Percentiles rank a stretch among this genome's conserved stretches.
phyloP scores from a whole-genome alignment of 2,329 filamentous ascomycete species.

The Diaporthe amygdali region DNA sequence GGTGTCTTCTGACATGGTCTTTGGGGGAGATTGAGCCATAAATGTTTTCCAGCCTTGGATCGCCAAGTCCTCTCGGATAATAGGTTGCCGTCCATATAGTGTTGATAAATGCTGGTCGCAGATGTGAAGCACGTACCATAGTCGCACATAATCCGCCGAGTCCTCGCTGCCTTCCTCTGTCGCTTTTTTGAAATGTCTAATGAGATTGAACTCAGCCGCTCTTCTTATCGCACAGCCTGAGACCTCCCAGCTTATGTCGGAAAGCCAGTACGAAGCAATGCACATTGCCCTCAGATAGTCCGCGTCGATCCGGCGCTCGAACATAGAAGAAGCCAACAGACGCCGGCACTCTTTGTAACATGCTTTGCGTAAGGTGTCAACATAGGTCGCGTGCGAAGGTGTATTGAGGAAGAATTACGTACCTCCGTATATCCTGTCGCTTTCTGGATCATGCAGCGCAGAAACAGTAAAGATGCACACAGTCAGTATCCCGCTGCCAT shows the following conservation, averaged over 20 bases:
- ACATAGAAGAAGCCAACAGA: constrained; percentile 35
- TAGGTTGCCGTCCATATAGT: constrained; percentile 62
- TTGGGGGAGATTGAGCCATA: constrained; percentile 59
- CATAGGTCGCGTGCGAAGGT: no score
- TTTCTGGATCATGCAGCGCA: constrained; percentile 42
- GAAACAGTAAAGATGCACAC: constrained; percentile 53
- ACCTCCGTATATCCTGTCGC: constrained; percentile 23
- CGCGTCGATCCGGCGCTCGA: constrained; percentile 26
- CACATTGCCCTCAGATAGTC: constrained; percentile 20
- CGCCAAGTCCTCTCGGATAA: constrained; percentile 62
- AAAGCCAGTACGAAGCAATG: constrained; percentile 21
- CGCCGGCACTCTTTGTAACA: constrained; percentile 30
- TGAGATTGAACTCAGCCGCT: constrained; percentile 50
- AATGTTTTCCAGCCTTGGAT: constrained; percentile 64
- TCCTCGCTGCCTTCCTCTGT: constrained; percentile 42
- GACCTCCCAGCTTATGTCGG: constrained; percentile 19
- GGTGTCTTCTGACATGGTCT: constrained; percentile 36
- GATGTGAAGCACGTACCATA: constrained; percentile 68
- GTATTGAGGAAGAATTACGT: neutral
- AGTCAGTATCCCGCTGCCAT: constrained; percentile 59
- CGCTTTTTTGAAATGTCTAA: constrained; percentile 42
- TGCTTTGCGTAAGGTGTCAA: neutral
- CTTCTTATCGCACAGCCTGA: constrained; percentile 16
- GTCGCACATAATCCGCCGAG: constrained; percentile 58
- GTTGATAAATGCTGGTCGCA: constrained; percentile 68